Percentiles rank a stretch among this genome's conserved stretches.
phyloP scores from a whole-genome alignment of 1,139 yeast species.

The Petasospora rhodanensis region DNA sequence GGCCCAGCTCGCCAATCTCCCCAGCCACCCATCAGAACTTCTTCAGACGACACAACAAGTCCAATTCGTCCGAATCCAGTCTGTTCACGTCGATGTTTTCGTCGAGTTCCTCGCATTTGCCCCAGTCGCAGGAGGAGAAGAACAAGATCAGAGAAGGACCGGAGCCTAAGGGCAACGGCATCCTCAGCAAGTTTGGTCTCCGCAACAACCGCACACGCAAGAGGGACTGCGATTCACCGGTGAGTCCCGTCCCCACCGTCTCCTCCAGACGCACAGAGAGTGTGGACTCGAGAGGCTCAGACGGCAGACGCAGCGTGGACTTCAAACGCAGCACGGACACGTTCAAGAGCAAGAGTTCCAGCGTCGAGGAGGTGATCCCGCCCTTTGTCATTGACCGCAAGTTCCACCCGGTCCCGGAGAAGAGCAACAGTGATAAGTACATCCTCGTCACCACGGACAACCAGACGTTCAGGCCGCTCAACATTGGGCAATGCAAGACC shows the following conservation, averaged over 20 bases:
- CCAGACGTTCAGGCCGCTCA: slow-evolving; percentile 44
- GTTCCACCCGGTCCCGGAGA: slow-evolving; percentile 31
- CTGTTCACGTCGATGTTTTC: slow-evolving; percentile 32
- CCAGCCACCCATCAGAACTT: slow-evolving; percentile 44
- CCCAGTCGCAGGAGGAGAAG: slow-evolving; percentile 22
- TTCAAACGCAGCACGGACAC: slow-evolving; percentile 5
- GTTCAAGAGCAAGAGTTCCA: slow-evolving; percentile 4
- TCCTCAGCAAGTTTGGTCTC: slow-evolving; percentile 27
- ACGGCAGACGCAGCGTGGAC: slow-evolving; percentile 5
- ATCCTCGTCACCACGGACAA: slow-evolving; percentile 63
- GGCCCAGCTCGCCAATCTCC: slow-evolving; percentile 34
- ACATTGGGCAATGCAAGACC: slow-evolving; percentile 31
- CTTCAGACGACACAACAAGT: slow-evolving; percentile 51
- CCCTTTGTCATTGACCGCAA: slow-evolving; percentile 28
- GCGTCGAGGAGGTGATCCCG: slow-evolving; percentile 9
- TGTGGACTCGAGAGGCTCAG: slow-evolving; percentile 4
- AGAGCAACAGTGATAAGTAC: slow-evolving; percentile 26
- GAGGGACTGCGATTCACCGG: slow-evolving; percentile 17
- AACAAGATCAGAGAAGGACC: slow-evolving; percentile 10
- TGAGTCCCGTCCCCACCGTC: slow-evolving; percentile 20
- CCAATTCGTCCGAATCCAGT: slow-evolving; percentile 54
- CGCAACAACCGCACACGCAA: slow-evolving; percentile 12
- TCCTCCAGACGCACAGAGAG: no score
- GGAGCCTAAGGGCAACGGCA: slow-evolving; percentile 28
- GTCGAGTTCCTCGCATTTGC: slow-evolving; percentile 17